These are phyloP conservation scores for Trichothecium sympodiale DNA, from an alignment of 2,329 filamentous ascomycete species.

Conservation along the genomic window DNA sequence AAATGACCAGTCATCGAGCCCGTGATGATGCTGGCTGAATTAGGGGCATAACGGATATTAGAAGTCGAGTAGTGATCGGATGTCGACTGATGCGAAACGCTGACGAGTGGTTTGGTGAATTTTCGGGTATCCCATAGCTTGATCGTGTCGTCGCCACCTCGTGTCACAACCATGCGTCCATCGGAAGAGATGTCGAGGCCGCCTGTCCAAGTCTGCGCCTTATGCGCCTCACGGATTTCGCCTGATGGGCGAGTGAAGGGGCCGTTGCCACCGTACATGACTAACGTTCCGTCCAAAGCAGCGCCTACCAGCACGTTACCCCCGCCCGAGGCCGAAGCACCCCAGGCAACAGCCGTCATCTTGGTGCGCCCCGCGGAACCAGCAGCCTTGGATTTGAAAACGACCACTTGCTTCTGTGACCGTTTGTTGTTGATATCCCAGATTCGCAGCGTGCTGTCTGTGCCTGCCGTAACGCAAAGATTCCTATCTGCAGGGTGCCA, in stretches of 20 bases:
- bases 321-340: slow-evolving; percentile 61
- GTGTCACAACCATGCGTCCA: slow-evolving; percentile 79
- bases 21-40: slow-evolving; percentile 73
- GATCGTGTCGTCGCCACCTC: slow-evolving; percentile 83
- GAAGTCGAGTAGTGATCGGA: slow-evolving; percentile 73
- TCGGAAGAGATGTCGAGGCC: slow-evolving; percentile 86
- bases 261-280: slow-evolving; percentile 86
- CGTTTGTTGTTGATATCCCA: slow-evolving; percentile 94
- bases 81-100: slow-evolving; percentile 67
- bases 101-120: slow-evolving; percentile 81
- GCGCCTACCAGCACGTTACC: slow-evolving; percentile 70
- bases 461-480: slow-evolving; percentile 79
- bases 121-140: slow-evolving; percentile 97
- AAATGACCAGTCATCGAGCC: slow-evolving; percentile 79
- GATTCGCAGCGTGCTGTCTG: slow-evolving; percentile 89
- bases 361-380: slow-evolving; percentile 82
- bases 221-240: slow-evolving; percentile 78
- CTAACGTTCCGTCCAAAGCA: slow-evolving; percentile 78
- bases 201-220: slow-evolving; percentile 76
- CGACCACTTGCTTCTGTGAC: slow-evolving; percentile 84
- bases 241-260: slow-evolving; percentile 72
- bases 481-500: slow-evolving; percentile 88
- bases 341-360: slow-evolving; percentile 91
- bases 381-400: slow-evolving; percentile 86
- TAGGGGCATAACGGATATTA: slow-evolving; percentile 84